Evolutionary conservation across 306 rosid species (phyloP), one percentile per base, ranked within the genome.

Genomic region (Inga oerstediana): DNA sequence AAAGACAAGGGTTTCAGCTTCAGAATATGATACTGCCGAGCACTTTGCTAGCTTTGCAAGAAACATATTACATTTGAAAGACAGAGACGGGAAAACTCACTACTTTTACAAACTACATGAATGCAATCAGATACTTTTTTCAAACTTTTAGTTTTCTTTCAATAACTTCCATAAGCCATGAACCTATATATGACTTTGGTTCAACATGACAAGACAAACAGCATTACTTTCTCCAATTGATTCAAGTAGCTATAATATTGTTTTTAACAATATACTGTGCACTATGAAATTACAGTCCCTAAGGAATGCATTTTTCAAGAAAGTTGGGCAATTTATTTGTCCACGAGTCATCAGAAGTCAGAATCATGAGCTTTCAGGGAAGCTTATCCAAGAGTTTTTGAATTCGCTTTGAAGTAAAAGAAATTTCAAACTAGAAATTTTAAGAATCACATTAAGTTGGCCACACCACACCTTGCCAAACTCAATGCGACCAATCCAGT

Each of bases 401-500:
- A 16, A 16, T 35, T 49, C 20, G n/a, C 27, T 39, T 8, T 1
- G 51, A 41, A 52, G 77, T n/a, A 39, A 65, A 75, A 24, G 61
- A 72, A 72, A 78, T 51, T 51, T 54, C 22, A 67, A 39, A 67
- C 39, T 43, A 43, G 61, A 16, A 76, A 51, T 72, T 76, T n/a
- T 7, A 58, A 19, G n/a, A 68, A 54, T 69, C 39, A 12, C 34
- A 35, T 64, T 49, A 45, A 37, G 48, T 35, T 75, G 76, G 71
- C 17, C 43, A 74, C 41, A 24, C 7, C 75, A 22, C 41, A 22
- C 27, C 69, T 49, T 48, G 68, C 39, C 45, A 82, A 67, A 66
- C 45, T 16, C 13, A 16, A 69, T 46, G 44, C 14, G 22, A 48
- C 67, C 62, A n/a, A 74, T 62, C 43, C 24, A 62, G 20, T 9